Evolutionary conservation across 441 rosid genomes (phyloP), one percentile per base, ranked within the genome.

Genomic region (Pelargonium cotyledonis): DNA sequence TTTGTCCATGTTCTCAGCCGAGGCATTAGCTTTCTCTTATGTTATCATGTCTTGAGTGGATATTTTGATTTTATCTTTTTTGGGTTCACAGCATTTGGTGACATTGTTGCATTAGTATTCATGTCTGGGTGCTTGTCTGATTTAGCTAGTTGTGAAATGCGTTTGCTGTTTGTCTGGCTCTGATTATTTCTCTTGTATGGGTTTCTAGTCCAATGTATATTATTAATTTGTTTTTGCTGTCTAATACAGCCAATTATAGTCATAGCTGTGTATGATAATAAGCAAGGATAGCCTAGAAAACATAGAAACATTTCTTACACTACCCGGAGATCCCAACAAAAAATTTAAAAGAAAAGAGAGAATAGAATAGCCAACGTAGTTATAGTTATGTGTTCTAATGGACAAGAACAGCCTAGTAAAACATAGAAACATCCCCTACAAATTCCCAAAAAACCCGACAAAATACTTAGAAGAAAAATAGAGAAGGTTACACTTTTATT

Each of bases 271-370:
- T 12, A 47, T 12, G 55, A 23, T 57, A 18, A 57, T 57, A 29
- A 57, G 29, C 29, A 18, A 57, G 62, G 62, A 57, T 23, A 57
- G 62, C 62, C 21, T 16, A 57, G 62, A 8, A 57, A 57, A 16
- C 29, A 57, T 57, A 57, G 62, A 57, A 51, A 19, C 62, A 57
- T 18, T 57, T 57, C 29, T 8, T 57, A 57, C 26, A 57, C 62
- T 18, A 29, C 62, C 62, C 29, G 23, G 62, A 57, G 62, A 57
- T 5, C 62, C 62, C 62, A 57, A 18, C 62, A 18, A 8, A 11
- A 57, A 57, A 57, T 8, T 8, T 57, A 15, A 8, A 57, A 57
- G 26, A 16, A 16, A 38, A 38, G 41, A 38, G 41, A 38, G 41
- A 38, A 6, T 2, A 19, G 2, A 38, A 38, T 1, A 51, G 58